Percentiles rank a stretch among this genome's conserved stretches.
Evolutionary conservation across 805 yeast species (phyloP).

Genomic region (Yarrowia porcina): DNA sequence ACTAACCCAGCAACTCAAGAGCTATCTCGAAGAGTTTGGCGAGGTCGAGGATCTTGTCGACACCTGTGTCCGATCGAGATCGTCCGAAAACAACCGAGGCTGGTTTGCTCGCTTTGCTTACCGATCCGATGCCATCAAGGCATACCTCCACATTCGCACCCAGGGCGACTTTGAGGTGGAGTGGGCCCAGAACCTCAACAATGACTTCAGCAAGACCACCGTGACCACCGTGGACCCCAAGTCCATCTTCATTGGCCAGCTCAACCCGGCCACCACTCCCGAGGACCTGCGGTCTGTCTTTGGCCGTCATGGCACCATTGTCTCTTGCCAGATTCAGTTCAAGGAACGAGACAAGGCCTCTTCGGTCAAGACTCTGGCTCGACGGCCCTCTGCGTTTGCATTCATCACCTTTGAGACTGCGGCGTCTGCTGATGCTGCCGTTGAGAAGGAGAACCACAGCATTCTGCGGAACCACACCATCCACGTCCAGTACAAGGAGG

Average conservation of each 20-base stretch:
- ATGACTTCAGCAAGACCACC: conserved; percentile 34
- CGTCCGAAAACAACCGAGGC: conserved; percentile 31
- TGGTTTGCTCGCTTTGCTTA: conserved; percentile 80
- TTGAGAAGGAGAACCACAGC: conserved; percentile 68
- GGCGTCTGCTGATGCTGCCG: conserved; percentile 79
- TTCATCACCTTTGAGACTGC: conserved; percentile 65
- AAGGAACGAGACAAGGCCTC: conserved; percentile 8
- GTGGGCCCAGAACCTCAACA: conserved; percentile 75
- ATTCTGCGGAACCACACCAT: conserved; percentile 68
- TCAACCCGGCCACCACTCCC: conserved; percentile 53
- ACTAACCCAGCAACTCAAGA: conserved; percentile 36
- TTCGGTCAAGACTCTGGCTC: background rate
- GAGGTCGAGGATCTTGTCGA: conserved; percentile 62
- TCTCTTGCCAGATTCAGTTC: conserved; percentile 5
- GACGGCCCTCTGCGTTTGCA: conserved; percentile 49
- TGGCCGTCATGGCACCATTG: conserved; percentile 60
- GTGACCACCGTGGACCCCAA: conserved; percentile 56
- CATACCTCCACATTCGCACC: conserved; percentile 46
- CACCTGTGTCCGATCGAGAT: background rate
- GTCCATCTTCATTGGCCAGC: conserved; percentile 78
- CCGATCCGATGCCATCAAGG: conserved; percentile 84
- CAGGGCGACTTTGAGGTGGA: conserved; percentile 52
- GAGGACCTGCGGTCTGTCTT: conserved; percentile 58
- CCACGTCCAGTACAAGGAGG: conserved; percentile 79
- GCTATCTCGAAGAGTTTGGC: conserved; percentile 55